Evolutionary conservation across 495 filamentous ascomycete genomes (phyloP), one percentile per base, ranked within the genome.

Genomic region (Annulohypoxylon bovei): DNA sequence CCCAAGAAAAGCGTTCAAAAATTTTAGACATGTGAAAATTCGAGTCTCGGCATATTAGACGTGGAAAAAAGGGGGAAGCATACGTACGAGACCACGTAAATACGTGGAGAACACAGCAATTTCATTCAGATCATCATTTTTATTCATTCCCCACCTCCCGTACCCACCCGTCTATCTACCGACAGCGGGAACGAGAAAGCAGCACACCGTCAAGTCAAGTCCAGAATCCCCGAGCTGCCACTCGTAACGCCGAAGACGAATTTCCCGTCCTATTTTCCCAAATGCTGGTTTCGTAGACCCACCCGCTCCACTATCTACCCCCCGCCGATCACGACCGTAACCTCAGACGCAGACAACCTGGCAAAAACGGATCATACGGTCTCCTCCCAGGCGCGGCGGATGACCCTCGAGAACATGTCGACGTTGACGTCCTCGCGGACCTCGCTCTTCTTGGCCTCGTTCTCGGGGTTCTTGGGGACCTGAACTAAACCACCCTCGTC

Each of bases 361-460:
- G n/a, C n/a, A n/a, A n/a, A 37, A 12, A 37, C 33, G 33, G 4
- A 46, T 83, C 82, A 93, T 64, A 90, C 91, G 60, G 92, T 89
- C 79, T 97, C 93, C 84, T 99, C 95, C 83, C 94, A 98, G 18
- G 92, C 91, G 68, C 95, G 84, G 73, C 90, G 87, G 75, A 98
- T 89, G 65, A 98, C 89, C 58, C 90, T 83, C 35, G 87, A 80
- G 77, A 94, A 94, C 81, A 94, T 93, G 59, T 97, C 95, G 65
- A 99, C 93, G 83, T 92, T 92, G 50, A 99, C 96, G 68, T 93
- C 93, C 85, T 99, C 96, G 80, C 95, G 88, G 77, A 97, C 94
- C 73, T 98, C 92, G 42, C 93, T 93, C 74, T 94, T 95, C 86
- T 95, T 94, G 28, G 93, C 96, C 88, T 98, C 94, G 80, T 99